phyloP scores from a whole-genome alignment of 371 early-diverging fungal genomes.

The Mucor sp. region DNA sequence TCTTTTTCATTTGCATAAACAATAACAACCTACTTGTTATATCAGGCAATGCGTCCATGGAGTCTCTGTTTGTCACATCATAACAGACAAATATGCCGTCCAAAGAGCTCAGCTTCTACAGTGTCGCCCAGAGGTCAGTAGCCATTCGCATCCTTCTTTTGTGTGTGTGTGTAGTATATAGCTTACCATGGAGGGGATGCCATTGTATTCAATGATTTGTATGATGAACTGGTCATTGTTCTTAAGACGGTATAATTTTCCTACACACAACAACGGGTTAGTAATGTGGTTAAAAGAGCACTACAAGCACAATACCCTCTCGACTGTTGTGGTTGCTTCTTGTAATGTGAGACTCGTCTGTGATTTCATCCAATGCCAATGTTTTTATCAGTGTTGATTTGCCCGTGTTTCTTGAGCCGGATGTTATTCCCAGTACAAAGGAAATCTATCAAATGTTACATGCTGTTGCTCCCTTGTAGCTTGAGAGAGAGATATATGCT shows the following conservation, averaged over 20 bases:
- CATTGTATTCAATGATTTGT: slow-evolving; percentile 11
- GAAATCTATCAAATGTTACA: neutral
- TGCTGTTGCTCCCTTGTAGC: too few relatives aligned
- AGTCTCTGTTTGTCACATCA: slow-evolving; percentile 38
- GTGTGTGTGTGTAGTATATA: too few relatives aligned
- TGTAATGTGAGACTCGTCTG: neutral
- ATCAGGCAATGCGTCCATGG: slow-evolving; percentile 40
- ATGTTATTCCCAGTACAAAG: slow-evolving; percentile 27
- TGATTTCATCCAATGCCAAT: slow-evolving; percentile 31
- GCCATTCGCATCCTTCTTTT: too few relatives aligned
- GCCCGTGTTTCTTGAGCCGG: slow-evolving; percentile 31
- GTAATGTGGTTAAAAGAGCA: too few relatives aligned
- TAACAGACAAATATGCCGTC: slow-evolving; percentile 42
- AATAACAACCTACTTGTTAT: slow-evolving; percentile 33
- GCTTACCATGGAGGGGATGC: neutral
- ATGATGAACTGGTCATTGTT: slow-evolving; percentile 8
- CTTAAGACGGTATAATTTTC: slow-evolving; percentile 14
- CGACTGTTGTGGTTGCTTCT: neutral
- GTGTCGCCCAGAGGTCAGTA: too few relatives aligned
- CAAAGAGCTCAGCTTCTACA: slow-evolving; percentile 24
- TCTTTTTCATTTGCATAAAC: neutral
- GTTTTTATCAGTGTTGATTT: slow-evolving; percentile 35
- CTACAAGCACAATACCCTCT: too few relatives aligned
- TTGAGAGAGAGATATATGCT: too few relatives aligned
- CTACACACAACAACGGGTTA: neutral